Evolutionary conservation across 2,329 filamentous ascomycete genomes (phyloP), one percentile per base, ranked within the genome.

Genomic region (Drechslera avenae): DNA sequence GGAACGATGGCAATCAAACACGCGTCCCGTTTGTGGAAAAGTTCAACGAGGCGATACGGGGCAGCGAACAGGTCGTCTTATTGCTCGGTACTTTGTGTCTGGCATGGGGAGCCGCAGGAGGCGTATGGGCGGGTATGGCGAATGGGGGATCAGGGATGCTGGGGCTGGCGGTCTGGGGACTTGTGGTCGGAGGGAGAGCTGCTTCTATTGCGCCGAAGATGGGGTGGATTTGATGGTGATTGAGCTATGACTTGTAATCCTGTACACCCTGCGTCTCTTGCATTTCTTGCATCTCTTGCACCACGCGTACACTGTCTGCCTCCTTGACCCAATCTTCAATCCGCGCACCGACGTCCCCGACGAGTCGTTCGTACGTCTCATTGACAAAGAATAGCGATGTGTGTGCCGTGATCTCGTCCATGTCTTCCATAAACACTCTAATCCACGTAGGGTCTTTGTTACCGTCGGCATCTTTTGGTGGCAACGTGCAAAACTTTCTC

Each of bases 381-480:
- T 87, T 86, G 0, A 85, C 75, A 10, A 90, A 83, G 75, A 96
- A 96, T 43, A 96, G 76, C 0, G 88, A 87, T 55, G 90, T 93
- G 69, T 96, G 91, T 8, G 91, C 92, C 5, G 84, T 86, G 1
- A 96, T 88, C 72, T 96, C 90, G 67, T 96, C 91, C 54, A 94
- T 85, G 44, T 85, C 86, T 50, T 87, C 82, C 89, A 97, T 94
- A 63, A 86, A 86, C 2, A 96, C 83, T 36, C 86, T 80, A 1
- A 91, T 77, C 91, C 92, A 96, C 13, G 86, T 83, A 4, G 82
- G 76, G 68, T 96, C 90, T 35, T 79, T 76, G 52, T 79, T 76
- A 5, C 84, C 85, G 44, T 79, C 78, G 16, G 78, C 73, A 43
- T 82, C 78, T 41, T 78, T 78, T 0, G 88, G 76, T 1, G 83